phyloP scores from a whole-genome alignment of 2,329 filamentous ascomycete species.

The Tricladium varicosporioides region DNA sequence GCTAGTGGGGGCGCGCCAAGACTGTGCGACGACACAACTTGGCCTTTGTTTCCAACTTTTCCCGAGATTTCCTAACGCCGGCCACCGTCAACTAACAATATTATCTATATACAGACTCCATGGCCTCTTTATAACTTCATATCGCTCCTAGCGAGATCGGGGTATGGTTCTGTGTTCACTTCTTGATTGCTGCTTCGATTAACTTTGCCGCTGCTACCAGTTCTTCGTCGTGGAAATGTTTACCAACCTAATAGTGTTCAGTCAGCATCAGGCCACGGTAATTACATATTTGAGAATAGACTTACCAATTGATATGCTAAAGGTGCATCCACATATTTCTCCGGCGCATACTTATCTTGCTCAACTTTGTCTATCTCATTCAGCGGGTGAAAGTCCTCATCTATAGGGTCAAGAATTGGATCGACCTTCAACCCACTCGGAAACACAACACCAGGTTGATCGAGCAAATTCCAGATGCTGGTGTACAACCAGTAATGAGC shows the following conservation, averaged over 20 bases:
- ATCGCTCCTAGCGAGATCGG: background rate
- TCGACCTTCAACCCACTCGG: slow-evolving; percentile 14
- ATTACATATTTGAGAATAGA: background rate
- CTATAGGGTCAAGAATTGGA: slow-evolving; percentile 7
- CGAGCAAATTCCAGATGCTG: slow-evolving; percentile 23
- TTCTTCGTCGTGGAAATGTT: slow-evolving; percentile 18
- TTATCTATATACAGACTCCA: too few species aligned
- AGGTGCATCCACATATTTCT: slow-evolving; percentile 26
- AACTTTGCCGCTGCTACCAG: slow-evolving; percentile 33
- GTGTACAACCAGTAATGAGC: slow-evolving; percentile 52
- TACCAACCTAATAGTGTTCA: slow-evolving; percentile 12
- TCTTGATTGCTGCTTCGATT: background rate
- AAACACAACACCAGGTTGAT: slow-evolving; percentile 19
- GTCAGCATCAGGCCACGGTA: background rate
- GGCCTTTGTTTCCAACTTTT: background rate
- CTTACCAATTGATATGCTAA: slow-evolving; percentile 3
- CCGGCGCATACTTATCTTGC: slow-evolving; percentile 24
- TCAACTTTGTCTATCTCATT: slow-evolving; percentile 11
- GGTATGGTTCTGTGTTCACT: background rate
- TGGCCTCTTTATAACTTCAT: too few species aligned
- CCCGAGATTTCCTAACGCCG: background rate
- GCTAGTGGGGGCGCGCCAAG: background rate
- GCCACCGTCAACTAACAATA: background rate
- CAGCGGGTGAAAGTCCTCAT: slow-evolving; percentile 9
- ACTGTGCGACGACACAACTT: background rate